Evolutionary conservation across 2,329 filamentous ascomycete species (phyloP).

Genomic region (Ampelomyces quisqualis): DNA sequence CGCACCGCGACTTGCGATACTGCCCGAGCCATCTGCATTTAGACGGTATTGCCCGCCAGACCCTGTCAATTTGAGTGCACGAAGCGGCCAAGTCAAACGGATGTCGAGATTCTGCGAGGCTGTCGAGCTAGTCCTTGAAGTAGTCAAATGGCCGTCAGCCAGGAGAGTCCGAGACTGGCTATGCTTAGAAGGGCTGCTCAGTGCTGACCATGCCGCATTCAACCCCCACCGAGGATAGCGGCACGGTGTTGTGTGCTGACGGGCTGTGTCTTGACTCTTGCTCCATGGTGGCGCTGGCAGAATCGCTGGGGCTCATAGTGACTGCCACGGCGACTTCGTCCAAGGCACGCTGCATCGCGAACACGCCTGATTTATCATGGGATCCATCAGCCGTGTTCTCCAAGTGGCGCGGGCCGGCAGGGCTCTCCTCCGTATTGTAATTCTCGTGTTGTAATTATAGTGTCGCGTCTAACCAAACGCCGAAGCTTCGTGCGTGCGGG

Average conservation of each 20-base stretch:
- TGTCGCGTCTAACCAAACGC: slow-evolving; percentile 1
- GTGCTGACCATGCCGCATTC: slow-evolving; percentile 6
- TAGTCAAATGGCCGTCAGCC: too few relatives aligned
- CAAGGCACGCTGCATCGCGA: neutral
- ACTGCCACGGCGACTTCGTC: neutral
- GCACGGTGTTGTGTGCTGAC: slow-evolving; percentile 4
- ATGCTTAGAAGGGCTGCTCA: slow-evolving; percentile 15
- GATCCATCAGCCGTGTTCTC: too few relatives aligned
- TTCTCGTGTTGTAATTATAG: slow-evolving; percentile 1
- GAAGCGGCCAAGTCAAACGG: slow-evolving; percentile 1
- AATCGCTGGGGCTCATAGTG: neutral
- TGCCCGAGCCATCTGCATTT: too few relatives aligned
- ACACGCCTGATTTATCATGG: neutral
- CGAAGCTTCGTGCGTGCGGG: slow-evolving; percentile 1
- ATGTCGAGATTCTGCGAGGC: neutral
- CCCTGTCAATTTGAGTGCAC: neutral
- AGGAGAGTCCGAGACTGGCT: neutral
- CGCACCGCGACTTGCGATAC: neutral
- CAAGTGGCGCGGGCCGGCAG: neutral
- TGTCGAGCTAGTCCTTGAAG: neutral
- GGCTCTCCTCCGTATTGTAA: too few relatives aligned
- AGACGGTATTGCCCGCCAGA: neutral
- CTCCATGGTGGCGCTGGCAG: too few relatives aligned
- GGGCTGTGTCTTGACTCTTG: neutral
- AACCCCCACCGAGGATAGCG: neutral